Base-by-base conservation (phyloP, 73 alveolate genomes). In the Loxodes magnus region DNA sequence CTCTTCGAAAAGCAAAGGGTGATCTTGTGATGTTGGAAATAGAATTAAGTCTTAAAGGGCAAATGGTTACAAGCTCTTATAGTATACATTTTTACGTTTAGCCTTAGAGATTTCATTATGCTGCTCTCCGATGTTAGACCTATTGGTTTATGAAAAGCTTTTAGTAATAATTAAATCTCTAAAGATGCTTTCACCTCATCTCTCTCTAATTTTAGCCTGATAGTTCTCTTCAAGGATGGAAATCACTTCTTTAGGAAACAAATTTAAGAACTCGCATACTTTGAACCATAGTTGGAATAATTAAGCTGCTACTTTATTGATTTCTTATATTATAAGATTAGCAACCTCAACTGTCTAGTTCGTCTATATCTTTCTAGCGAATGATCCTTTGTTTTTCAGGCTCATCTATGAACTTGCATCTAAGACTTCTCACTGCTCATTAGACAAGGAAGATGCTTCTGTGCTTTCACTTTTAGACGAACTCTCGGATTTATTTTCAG, bases 1-100 rank as follows among this genome's bases (percentile, higher is more conserved):
- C 55, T 78, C 92, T 55, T 69, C 81, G 33, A 78, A 72, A 50
- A 78, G 37, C 31, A 78, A 57, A 2, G 92, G 92, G 37, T 31
- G 75, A 20, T 51, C 68, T 36, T 66, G 69, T 1, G 78, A 82
- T 26, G 5, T 19, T 20, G 52, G 19, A 25, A 54, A 52, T 49
- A 64, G 39, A 61, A 38, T 49, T 39, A 28, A 41, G 31, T 64
- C 56, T 42, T 58, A 50, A 56, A 70, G 71, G 38, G 68, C 48
- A 39, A 50, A 2, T 4, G 78, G 71, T 30, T 56, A 56, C 10
- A 12, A 33, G 53, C 56, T 56, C 15, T 34, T 57, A 23, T 74
- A 71, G 43, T 35, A 41, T 37, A 61, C 51, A 6, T 43, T 35
- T 64, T 71, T 64, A 16, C 92, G 34, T 22, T 33, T 46, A 34